Evolutionary conservation across 2,329 filamentous ascomycete species (phyloP), one percentile per base, ranked within the genome.

Genomic region (Cladosporium colombiae): DNA sequence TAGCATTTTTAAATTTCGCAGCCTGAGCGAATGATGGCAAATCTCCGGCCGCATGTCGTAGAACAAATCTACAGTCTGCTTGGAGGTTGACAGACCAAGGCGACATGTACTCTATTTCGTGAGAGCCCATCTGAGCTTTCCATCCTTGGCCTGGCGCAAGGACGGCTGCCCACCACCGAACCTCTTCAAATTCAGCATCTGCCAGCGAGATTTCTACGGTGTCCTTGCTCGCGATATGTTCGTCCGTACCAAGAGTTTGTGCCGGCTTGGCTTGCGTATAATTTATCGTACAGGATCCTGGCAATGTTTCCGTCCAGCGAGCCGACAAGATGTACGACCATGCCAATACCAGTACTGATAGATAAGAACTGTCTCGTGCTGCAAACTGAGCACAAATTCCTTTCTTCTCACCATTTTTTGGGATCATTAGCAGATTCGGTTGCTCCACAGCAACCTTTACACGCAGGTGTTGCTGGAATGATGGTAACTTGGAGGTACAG

Each of bases 261-360:
- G 21, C 21, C 21, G 46, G 25, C 46, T 50, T 23, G 14, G 46
- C 21, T 50, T 50, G 46, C 46, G 46, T 50, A 50, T 50, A 50
- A 23, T 23, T 50, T 25, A 50, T 25, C 21, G n/a, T 25, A 27
- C 46, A 25, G 46, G 46, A 6, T 50, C 25, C 46, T 25, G 46
- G 25, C 46, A 50, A 25, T 14, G 46, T 50, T 50, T 50, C 46
- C 21, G 46, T 50, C 46, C 46, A 50, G 46, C 46, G 46, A 50
- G 46, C 46, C 25, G 46, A 50, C 46, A 50, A 50, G 46, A 50
- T 50, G 46, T 50, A 50, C 25, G 46, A 50, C 46, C 46, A 50
- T 50, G 46, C 46, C 21, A 50, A 25, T 50, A 25, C 46, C 21
- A 50, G 46, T 25, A 50, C 46, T 25, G 46, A 23, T 50, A 50